phyloP scores from a whole-genome alignment of 78 protist species.

The Cavenderia fasciculata region DNA sequence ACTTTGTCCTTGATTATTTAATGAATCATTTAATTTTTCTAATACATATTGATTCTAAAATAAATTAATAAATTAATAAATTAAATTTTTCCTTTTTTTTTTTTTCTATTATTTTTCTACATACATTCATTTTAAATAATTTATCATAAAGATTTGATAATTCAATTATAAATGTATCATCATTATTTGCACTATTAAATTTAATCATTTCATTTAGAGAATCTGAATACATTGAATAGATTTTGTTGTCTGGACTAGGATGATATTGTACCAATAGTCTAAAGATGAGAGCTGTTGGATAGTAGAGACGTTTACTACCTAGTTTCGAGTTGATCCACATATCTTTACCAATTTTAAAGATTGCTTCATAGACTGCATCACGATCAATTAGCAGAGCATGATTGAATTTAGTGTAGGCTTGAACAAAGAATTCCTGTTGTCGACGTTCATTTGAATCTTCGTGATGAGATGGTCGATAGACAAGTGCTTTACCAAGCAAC shows the following conservation, averaged over 20 bases:
- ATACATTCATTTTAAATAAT: too few species aligned
- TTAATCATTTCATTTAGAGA: conserved; percentile 35
- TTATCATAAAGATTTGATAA: neutral
- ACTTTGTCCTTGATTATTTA: conserved; percentile 18
- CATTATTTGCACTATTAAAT: neutral
- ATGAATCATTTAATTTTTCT: conserved; percentile 24
- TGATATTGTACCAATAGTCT: conserved; percentile 10
- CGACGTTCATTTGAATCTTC: conserved; percentile 2
- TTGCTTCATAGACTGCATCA: neutral
- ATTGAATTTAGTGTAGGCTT: conserved; percentile 35
- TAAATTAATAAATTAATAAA: too few species aligned
- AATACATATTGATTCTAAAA: conserved; percentile 4
- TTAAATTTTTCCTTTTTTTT: too few species aligned
- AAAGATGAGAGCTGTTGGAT: conserved; percentile 31
- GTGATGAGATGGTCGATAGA: conserved; percentile 46
- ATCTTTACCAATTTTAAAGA: conserved; percentile 46
- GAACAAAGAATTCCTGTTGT: neutral
- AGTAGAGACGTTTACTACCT: conserved; percentile 40
- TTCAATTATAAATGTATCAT: too few species aligned
- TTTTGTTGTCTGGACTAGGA: conserved; percentile 10
- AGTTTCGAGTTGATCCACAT: conserved; percentile 49
- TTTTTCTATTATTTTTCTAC: too few species aligned
- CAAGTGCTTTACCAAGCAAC: conserved; percentile 20
- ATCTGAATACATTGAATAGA: conserved; percentile 61
- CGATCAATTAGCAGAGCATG: neutral